Evolutionary conservation across 1,284 basidiomycete species (phyloP), one percentile per base, ranked within the genome.

Genomic region (Tetrapyrgos nigripes): DNA sequence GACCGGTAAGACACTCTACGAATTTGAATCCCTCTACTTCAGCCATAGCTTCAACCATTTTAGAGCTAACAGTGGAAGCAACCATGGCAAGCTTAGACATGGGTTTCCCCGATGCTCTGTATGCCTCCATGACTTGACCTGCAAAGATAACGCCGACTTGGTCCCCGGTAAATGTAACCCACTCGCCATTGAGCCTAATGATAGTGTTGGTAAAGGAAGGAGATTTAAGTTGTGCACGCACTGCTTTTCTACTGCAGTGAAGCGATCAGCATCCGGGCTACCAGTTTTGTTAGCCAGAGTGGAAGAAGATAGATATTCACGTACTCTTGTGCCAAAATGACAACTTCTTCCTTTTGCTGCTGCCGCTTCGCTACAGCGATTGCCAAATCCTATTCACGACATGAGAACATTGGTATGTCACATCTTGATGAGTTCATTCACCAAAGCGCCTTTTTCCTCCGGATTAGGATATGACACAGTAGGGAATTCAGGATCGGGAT

Each of bases 391-490:
- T 94, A 40, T 11, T 48, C 1, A 23, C 10, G 14, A 26, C 21
- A 33, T 2, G 21, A 45, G 43, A 23, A 33, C 43, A 31, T 14
- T 35, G 23, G 35, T 23, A 29, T 31, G 37, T 11, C 14, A 31
- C 10, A 49, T 46, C 26, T 43, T 19, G 53, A 9, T 19, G 27
- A 33, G 19, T 19, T 64, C 77, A 4, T 40, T 55, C 69, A 89
- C 87, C 70, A 89, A 71, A 46, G 86, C 84, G 45, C 85, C 93
- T 75, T 91, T 89, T 72, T 95, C 93, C 71, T 95, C 93, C 2
- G 93, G 93, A 69, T 95, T 95, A 1, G 93, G 93, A 69, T 92
- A 94, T 21, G 75, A 76, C 5, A 95, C 91, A 4, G 93, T 94
- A 3, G 91, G 85, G 68, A 95, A 95, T 21, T 93, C 84, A 4